Evolutionary conservation across 2,329 filamentous ascomycete species (phyloP).

Genomic region (Waltergamsia citrina): DNA sequence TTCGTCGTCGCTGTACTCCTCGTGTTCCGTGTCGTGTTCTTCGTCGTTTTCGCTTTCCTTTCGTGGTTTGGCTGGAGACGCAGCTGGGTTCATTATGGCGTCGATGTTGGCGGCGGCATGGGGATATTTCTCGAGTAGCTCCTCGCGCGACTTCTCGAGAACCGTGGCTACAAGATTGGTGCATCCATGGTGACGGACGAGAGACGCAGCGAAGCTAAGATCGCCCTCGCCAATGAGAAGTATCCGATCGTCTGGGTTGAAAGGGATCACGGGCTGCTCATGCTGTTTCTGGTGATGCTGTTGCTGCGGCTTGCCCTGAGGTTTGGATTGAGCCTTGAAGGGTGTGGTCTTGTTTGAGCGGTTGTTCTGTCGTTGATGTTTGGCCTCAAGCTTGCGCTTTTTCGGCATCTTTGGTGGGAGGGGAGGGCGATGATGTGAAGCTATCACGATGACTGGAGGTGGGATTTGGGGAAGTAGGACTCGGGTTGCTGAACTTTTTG

Average conservation of each 20-base stretch:
- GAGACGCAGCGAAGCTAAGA: slow-evolving; percentile 64
- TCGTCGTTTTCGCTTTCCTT: slow-evolving; percentile 8
- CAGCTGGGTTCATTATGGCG: slow-evolving; percentile 24
- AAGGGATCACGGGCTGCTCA: slow-evolving; percentile 51
- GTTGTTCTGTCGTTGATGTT: slow-evolving; percentile 3
- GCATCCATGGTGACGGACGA: slow-evolving; percentile 58
- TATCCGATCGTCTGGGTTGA: slow-evolving; percentile 55
- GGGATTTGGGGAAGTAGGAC: too few species aligned
- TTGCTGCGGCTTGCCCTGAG: slow-evolving; percentile 7
- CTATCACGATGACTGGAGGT: too few species aligned
- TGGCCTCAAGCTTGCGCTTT: slow-evolving; percentile 5
- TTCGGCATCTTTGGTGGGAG: slow-evolving; percentile 2
- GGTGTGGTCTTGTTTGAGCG: slow-evolving; percentile 6
- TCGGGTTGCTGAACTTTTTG: too few species aligned
- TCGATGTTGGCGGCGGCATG: slow-evolving; percentile 52
- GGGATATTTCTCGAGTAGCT: slow-evolving; percentile 65
- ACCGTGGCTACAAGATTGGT: slow-evolving; percentile 60
- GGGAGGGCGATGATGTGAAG: neutral
- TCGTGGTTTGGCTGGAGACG: neutral
- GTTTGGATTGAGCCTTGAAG: slow-evolving; percentile 6
- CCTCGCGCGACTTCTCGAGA: slow-evolving; percentile 45
- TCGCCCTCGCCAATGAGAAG: slow-evolving; percentile 75
- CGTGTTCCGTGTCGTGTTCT: slow-evolving; percentile 7
- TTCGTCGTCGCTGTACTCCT: slow-evolving; percentile 10
- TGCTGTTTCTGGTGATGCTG: slow-evolving; percentile 14